Percentiles rank a stretch among this genome's conserved stretches.
These are phyloP conservation scores for Monosporascus sp. DNA, from an alignment of 2,329 filamentous ascomycete species.

Conservation along the genomic window DNA sequence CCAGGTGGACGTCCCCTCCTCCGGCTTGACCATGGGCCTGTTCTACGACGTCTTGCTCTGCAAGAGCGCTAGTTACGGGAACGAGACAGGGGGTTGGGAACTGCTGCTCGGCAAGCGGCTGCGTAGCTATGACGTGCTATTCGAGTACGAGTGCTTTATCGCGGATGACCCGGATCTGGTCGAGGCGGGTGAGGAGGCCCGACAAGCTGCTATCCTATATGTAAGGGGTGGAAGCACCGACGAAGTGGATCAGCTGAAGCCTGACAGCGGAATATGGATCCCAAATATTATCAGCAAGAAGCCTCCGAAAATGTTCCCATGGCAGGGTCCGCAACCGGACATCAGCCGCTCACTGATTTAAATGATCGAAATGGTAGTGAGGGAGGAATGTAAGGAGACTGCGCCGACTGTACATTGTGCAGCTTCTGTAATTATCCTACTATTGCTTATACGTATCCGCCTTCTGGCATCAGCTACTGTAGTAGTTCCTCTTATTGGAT, in stretches of 20 bases:
- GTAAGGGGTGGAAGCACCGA: constrained; percentile 8
- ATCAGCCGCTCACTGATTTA: neutral
- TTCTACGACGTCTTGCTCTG: constrained; percentile 16
- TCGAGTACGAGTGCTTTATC: constrained; percentile 16
- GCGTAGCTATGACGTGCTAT: constrained; percentile 13
- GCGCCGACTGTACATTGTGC: too few species aligned
- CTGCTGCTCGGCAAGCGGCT: constrained; percentile 14
- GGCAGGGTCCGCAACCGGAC: neutral
- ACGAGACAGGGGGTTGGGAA: constrained; percentile 16
- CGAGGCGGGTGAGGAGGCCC: constrained; percentile 8
- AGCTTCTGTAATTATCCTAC: too few species aligned
- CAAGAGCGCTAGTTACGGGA: constrained; percentile 11
- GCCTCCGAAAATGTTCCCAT: neutral
- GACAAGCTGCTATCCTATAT: constrained; percentile 15
- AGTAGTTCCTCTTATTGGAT: too few species aligned
- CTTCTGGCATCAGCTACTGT: neutral
- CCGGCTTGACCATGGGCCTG: constrained; percentile 17
- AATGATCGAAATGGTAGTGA: neutral
- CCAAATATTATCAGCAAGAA: neutral
- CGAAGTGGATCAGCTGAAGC: neutral
- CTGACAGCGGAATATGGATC: neutral
- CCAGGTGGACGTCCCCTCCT: constrained; percentile 12
- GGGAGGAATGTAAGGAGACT: neutral
- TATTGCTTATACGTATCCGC: too few species aligned
- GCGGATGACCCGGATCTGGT: constrained; percentile 13